Percentiles rank a stretch among this genome's conserved stretches.
Evolutionary conservation across 1,284 basidiomycete species (phyloP).

Genomic region (Irpex rosettiformis): DNA sequence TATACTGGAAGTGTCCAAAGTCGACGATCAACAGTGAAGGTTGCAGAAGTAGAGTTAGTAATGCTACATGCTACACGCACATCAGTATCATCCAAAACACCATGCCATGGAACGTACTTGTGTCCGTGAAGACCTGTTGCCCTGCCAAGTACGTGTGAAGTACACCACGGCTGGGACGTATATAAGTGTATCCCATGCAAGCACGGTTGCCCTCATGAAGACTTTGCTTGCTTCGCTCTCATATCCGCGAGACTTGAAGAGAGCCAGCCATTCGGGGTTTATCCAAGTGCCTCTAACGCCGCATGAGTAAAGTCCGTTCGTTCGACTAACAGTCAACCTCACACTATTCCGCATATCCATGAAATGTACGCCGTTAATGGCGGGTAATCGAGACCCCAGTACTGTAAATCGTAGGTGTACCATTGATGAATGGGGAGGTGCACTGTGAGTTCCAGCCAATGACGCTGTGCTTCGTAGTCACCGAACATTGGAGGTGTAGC

Average conservation of each 20-base stretch:
- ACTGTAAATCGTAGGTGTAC: conserved; percentile 85
- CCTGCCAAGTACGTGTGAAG: conserved; percentile 63
- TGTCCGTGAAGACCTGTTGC: conserved; percentile 62
- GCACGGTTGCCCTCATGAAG: conserved; percentile 81
- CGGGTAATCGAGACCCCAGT: conserved; percentile 94
- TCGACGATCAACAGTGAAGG: conserved; percentile 85
- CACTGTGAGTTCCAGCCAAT: conserved; percentile 90
- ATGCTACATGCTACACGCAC: conserved; percentile 55
- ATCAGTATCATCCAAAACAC: background rate
- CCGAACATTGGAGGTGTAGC: conserved; percentile 80
- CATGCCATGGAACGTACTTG: conserved; percentile 46
- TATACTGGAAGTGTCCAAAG: conserved; percentile 93
- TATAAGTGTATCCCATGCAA: conserved; percentile 65
- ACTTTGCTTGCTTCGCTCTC: conserved; percentile 66
- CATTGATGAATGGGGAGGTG: conserved; percentile 74
- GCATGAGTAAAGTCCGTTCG: conserved; percentile 15
- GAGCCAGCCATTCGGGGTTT: conserved; percentile 72
- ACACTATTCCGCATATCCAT: conserved; percentile 66
- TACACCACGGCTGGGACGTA: conserved; percentile 74
- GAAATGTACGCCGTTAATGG: conserved; percentile 88
- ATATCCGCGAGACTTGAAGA: conserved; percentile 74
- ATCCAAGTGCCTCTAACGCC: conserved; percentile 59
- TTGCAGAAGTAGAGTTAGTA: conserved; percentile 77
- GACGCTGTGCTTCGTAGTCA: conserved; percentile 91
- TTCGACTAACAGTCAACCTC: conserved; percentile 25